Evolutionary conservation across 805 yeast genomes (phyloP).

Genomic region (Saccharomycopsis sp.): DNA sequence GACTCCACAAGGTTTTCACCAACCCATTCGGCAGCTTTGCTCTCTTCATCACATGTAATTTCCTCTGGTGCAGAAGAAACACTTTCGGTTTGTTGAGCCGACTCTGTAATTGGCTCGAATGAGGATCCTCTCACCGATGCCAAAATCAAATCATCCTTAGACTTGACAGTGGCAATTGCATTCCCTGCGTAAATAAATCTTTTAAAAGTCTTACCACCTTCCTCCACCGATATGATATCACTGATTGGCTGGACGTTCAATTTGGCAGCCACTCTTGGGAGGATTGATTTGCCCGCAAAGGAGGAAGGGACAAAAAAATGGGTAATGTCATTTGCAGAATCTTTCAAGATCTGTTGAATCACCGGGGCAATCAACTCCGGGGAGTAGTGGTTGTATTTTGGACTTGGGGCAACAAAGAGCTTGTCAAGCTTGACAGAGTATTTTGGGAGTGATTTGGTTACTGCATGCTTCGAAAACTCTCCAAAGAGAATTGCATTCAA

Average conservation of each 20-base stretch:
- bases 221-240: constrained; percentile 63
- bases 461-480: constrained; percentile 40
- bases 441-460: constrained; percentile 42
- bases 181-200: constrained; percentile 97
- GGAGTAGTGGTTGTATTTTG: constrained; percentile 54
- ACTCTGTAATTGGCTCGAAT: constrained; percentile 48
- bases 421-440: constrained; percentile 25
- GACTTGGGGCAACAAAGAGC: constrained; percentile 49
- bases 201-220: constrained; percentile 60
- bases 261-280: constrained; percentile 82
- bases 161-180: constrained; percentile 72
- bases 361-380: constrained; percentile 82
- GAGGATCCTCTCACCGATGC: constrained; percentile 82
- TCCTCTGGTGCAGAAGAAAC: constrained; percentile 28
- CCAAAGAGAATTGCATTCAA: constrained; percentile 76
- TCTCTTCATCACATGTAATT: too few relatives aligned
- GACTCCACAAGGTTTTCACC: constrained; percentile 65
- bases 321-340: constrained; percentile 35
- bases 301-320: constrained; percentile 77
- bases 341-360: constrained; percentile 32
- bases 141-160: constrained; percentile 55
- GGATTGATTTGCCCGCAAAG: constrained; percentile 76
- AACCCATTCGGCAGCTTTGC: constrained; percentile 50
- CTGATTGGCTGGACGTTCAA: constrained; percentile 83
- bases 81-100: constrained; percentile 28